A percentile compares a stretch with the other conserved stretches of the same genome.
Conservation (phyloP, 495 filamentous ascomycete species). For the Hypoxylon fragiforme region DNA sequence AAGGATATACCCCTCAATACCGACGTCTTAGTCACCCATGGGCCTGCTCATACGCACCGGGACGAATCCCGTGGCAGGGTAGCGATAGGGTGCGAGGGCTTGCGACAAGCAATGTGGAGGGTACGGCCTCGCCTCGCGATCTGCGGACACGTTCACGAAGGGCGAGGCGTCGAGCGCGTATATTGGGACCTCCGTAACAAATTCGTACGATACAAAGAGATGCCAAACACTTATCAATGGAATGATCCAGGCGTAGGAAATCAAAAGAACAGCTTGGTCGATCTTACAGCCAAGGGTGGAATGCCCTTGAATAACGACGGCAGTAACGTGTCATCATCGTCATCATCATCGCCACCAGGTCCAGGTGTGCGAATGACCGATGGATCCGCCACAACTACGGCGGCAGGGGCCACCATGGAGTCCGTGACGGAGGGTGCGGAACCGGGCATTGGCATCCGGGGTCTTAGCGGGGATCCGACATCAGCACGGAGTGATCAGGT, state of each 20-base stretch:
- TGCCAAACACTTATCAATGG: slow-evolving; percentile 39
- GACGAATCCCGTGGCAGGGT: slow-evolving; percentile 61
- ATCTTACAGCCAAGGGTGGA: slow-evolving; percentile 43
- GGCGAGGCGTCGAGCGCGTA: slow-evolving; percentile 60
- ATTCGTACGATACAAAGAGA: slow-evolving; percentile 33
- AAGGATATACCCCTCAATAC: slow-evolving; percentile 64
- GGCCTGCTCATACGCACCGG: slow-evolving; percentile 71
- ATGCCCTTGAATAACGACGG: slow-evolving; percentile 42
- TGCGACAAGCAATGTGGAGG: slow-evolving; percentile 70
- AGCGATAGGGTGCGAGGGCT: slow-evolving; percentile 66
- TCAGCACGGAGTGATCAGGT: slow-evolving; percentile 44
- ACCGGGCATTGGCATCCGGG: slow-evolving; percentile 35
- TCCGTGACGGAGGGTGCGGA: slow-evolving; percentile 11
- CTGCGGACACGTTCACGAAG: slow-evolving; percentile 85
- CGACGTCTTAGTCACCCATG: slow-evolving; percentile 88
- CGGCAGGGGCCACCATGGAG: background rate
- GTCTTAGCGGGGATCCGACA: slow-evolving; percentile 44
- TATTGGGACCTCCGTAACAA: slow-evolving; percentile 53
- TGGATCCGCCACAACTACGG: background rate
- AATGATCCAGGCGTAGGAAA: slow-evolving; percentile 43
- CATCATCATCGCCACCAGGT: background rate
- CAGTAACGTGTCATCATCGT: slow-evolving; percentile 4
- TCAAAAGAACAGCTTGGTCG: slow-evolving; percentile 48
- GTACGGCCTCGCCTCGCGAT: slow-evolving; percentile 82
- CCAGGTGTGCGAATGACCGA: background rate